A percentile compares a stretch with the other conserved stretches of the same genome.
phyloP scores from a whole-genome alignment of 441 rosid species.

The Gossypium gossypioides region DNA sequence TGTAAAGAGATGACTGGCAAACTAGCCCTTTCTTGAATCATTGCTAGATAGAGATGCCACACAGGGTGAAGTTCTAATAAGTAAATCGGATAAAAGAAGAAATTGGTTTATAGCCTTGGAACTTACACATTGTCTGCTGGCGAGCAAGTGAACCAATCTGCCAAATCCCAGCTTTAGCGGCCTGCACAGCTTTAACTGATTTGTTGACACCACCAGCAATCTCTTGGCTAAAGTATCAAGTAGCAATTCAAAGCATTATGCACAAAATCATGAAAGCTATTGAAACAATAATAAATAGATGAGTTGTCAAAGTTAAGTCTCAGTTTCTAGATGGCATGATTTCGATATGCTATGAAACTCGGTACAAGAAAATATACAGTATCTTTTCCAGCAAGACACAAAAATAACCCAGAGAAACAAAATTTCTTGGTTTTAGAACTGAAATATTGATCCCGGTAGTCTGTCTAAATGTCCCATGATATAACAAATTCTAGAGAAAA shows the following conservation, averaged over 20 bases:
- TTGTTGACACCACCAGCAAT: slow-evolving; percentile 75
- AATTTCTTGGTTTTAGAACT: neutral
- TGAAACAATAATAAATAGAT: neutral
- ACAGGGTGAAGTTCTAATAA: neutral
- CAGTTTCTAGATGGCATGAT: neutral
- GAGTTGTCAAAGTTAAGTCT: neutral
- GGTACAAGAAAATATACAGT: neutral
- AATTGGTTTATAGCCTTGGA: neutral
- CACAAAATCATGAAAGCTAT: slow-evolving; percentile 1
- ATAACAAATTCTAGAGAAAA: neutral
- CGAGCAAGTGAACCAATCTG: slow-evolving; percentile 74
- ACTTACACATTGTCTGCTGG: slow-evolving; percentile 65
- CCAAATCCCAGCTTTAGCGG: slow-evolving; percentile 79
- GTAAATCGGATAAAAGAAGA: neutral
- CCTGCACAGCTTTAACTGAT: slow-evolving; percentile 80
- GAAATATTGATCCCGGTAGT: neutral
- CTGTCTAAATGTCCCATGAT: neutral
- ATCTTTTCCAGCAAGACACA: neutral
- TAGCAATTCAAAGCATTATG: neutral
- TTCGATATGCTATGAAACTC: neutral
- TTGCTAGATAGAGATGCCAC: slow-evolving; percentile 39
- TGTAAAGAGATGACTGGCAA: slow-evolving; percentile 67
- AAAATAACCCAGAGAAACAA: neutral
- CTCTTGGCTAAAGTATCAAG: slow-evolving; percentile 53
- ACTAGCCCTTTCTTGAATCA: slow-evolving; percentile 82